Evolutionary conservation across 2,329 filamentous ascomycete species (phyloP), one percentile per base, ranked within the genome.

Genomic region (Alternaria triticina): DNA sequence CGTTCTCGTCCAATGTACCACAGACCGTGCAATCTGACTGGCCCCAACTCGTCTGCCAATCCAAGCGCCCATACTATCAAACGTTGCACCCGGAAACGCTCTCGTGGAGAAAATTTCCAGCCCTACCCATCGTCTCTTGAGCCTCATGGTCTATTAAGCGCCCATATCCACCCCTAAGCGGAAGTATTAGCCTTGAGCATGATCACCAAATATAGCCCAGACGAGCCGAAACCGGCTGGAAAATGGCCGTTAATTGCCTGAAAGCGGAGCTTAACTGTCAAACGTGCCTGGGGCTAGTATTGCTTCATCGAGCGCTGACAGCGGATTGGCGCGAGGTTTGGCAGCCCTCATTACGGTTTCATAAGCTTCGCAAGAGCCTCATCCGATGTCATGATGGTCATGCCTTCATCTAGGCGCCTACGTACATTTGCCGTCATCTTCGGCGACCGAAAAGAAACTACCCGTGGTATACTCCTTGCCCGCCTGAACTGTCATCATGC

Each of bases 141-240:
- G 74, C 77, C 76, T 77, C 74, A 74, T 67, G 63, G 69, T 63
- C 54, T 54, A 54, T 65, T 79, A 77, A 74, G 76, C 77, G 77
- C 77, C 70, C 59, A 64, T 15, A 43, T 30, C 12, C 22, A 57
- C 66, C 61, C 62, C 49, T 70, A 65, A 23, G 25, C 61, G 40
- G 66, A 57, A 57, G 36, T 69, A 76, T 77, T 76, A 75, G 67
- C 55, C 69, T 62, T 59, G 13, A 68, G 71, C 71, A 62, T 44
- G 22, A 56, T 28, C 64, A 60, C 75, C 74, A 78, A 78, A 79
- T 75, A 74, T 76, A 73, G 69, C 74, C 70, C 68, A 65, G 72
- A 75, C 68, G 54, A 66, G 43, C 15, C 47, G 46, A 68, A 74
- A 71, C 64, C 61, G 71, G 71, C 45, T 28, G 27, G 1, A 25